These are phyloP conservation scores for Chaetomium strumarium DNA, from an alignment of 2,329 filamentous ascomycete species.

Conservation along the genomic window DNA sequence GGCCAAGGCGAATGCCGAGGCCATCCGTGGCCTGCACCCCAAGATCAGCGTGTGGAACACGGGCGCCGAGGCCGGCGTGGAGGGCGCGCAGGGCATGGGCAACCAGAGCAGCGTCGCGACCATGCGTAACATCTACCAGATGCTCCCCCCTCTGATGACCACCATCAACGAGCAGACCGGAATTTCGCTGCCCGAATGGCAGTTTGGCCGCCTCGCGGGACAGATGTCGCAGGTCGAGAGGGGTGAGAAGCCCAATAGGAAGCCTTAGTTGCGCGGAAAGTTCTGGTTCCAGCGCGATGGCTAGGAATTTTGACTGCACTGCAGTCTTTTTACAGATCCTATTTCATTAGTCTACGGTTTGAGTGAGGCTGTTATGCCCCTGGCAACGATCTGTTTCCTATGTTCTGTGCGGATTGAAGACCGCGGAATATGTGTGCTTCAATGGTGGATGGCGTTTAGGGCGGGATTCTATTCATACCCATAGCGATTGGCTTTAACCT, in stretches of 20 bases:
- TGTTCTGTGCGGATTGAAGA: no score
- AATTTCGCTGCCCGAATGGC: slow-evolving; percentile 73
- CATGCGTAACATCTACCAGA: slow-evolving; percentile 79
- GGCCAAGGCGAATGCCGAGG: slow-evolving; percentile 69
- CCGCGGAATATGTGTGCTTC: no score
- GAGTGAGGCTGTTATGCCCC: no score
- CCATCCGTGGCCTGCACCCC: slow-evolving; percentile 70
- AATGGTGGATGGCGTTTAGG: no score
- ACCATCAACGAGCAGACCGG: slow-evolving; percentile 89
- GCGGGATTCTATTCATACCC: no score
- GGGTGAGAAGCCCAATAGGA: slow-evolving; percentile 1
- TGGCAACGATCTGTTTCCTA: no score
- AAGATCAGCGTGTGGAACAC: slow-evolving; percentile 94
- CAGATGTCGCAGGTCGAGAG: slow-evolving; percentile 23
- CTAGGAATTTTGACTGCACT: no score
- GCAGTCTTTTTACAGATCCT: no score
- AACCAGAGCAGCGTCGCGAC: slow-evolving; percentile 48
- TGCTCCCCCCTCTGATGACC: slow-evolving; percentile 71
- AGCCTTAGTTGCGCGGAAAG: not conserved
- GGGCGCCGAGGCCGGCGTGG: slow-evolving; percentile 44
- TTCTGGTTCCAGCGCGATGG: no score
- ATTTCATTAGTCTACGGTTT: no score
- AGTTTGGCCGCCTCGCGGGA: slow-evolving; percentile 47
- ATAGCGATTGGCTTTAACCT: no score
- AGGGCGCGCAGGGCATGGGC: slow-evolving; percentile 31